Conservation (phyloP, 768 basidiomycete genomes). For the Trametes coccinea region DNA sequence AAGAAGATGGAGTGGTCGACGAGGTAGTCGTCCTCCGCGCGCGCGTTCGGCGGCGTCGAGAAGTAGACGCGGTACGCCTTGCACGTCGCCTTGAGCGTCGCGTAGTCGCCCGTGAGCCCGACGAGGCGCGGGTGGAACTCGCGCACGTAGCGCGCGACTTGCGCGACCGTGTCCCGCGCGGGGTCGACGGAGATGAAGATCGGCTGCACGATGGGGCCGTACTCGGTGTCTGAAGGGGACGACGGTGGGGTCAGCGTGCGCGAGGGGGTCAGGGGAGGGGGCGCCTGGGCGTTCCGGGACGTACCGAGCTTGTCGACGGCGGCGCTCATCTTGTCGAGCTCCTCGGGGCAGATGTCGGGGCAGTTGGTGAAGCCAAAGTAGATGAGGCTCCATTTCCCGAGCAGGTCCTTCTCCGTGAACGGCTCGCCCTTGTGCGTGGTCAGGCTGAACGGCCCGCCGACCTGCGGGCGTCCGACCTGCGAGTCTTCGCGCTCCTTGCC, state of each 20-base stretch:
- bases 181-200: conserved; percentile 98
- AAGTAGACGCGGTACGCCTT: conserved; percentile 98
- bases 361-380: conserved; percentile 99
- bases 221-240: conserved; percentile 55
- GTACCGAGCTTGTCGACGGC: conserved; percentile 74
- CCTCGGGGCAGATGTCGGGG: conserved; percentile 98
- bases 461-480: conserved; percentile 79
- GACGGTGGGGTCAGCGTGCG: neutral
- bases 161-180: conserved; percentile 72
- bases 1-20: conserved; percentile 98
- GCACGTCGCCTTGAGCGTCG: conserved; percentile 82
- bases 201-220: conserved; percentile 76
- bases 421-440: conserved; percentile 59
- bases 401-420: conserved; percentile 82
- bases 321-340: conserved; percentile 90
- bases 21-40: conserved; percentile 90
- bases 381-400: conserved; percentile 88
- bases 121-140: conserved; percentile 93
- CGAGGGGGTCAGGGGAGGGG: neutral
- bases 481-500: conserved; percentile 74
- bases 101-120: conserved; percentile 87
- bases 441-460: conserved; percentile 90
- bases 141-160: conserved; percentile 62
- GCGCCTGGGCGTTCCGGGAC: conserved; percentile 27
- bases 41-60: conserved; percentile 88